These are phyloP conservation scores for Cercophora newfieldiana DNA, from an alignment of 495 filamentous ascomycete genomes.

Conservation along the genomic window DNA sequence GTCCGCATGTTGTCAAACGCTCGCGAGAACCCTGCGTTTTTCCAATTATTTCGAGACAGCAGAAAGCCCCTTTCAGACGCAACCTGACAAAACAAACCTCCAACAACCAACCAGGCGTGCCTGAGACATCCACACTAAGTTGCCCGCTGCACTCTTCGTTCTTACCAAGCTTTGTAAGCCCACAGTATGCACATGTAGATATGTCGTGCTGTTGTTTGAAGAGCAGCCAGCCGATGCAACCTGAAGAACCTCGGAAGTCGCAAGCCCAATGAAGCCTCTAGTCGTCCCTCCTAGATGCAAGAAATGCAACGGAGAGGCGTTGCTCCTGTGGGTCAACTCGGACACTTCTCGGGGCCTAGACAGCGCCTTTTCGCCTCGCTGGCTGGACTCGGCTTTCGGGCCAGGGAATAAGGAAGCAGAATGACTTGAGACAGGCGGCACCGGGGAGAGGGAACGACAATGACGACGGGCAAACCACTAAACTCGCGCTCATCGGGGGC, in stretches of 20 bases:
- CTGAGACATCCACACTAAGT: not conserved
- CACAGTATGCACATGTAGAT: not conserved
- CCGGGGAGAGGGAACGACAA: not conserved
- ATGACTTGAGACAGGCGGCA: not conserved
- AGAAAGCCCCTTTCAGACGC: not conserved
- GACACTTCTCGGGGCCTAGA: not conserved
- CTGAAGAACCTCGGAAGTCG: not conserved
- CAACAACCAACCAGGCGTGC: not conserved
- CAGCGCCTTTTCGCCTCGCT: not conserved
- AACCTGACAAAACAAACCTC: conserved; percentile 1
- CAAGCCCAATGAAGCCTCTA: not conserved
- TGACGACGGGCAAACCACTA: not conserved
- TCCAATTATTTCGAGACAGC: not conserved
- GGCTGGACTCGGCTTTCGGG: not conserved
- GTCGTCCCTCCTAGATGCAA: no score
- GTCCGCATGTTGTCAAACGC: not conserved
- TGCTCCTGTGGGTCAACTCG: not conserved
- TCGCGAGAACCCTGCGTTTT: not conserved
- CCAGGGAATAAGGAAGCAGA: not conserved
- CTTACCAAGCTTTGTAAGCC: not conserved
- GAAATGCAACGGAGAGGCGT: not conserved
- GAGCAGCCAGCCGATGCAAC: conserved; percentile 3
- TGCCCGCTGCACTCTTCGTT: not conserved
- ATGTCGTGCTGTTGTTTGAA: not conserved
- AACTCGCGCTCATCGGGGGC: not conserved